Base-by-base conservation (phyloP, 2,329 filamentous ascomycete genomes). In the Stachybotrys elegans region DNA sequence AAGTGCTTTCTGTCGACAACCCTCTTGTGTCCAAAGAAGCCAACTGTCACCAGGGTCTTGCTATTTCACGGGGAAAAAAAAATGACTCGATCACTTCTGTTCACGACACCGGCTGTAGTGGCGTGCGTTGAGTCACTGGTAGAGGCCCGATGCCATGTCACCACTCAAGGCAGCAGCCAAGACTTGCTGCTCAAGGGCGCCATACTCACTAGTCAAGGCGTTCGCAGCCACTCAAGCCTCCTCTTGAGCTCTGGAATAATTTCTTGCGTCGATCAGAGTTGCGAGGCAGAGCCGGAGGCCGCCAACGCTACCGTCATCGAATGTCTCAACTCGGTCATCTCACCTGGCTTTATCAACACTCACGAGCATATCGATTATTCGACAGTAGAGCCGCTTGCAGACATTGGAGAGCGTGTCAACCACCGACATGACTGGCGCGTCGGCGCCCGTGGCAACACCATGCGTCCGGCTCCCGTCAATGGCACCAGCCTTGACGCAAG, bases 311-410 rank as follows among this genome's bases (percentile, higher is more conserved):
- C 44, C 11, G 20, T 43, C 6, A 31, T 46, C 23, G 34, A 40
- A 14, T 43, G 40, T 34, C 17, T 6, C 7, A 21, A 22, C n/a
- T 43, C 44, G 12, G 44, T 46, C 16, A 46, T 46, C 16, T 46
- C 44, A 11, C 44, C 50, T 4, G 44, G 44, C 25, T 46, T 46
- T 21, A 40, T 46, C 40, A 46, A 46, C 21, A 31, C 40, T 4
- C 44, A 46, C 5, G 44, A 46, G 44, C 44, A 46, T 27, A 42
- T 46, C 17, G 44, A 46, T n/a, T 46, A 39, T 20, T 42, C 40
- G 13, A 46, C 40, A 4, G 40, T 40, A 2, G 22, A 34, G 16
- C 44, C 44, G n/a, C 14, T 46, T 3, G 22, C 27, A 19, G 25
- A 23, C 13, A 25, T 21, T 21, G 44, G 34, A 16, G 20, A 40